Base-by-base conservation (phyloP, 2,329 filamentous ascomycete genomes). In the Tothia fuscella region DNA sequence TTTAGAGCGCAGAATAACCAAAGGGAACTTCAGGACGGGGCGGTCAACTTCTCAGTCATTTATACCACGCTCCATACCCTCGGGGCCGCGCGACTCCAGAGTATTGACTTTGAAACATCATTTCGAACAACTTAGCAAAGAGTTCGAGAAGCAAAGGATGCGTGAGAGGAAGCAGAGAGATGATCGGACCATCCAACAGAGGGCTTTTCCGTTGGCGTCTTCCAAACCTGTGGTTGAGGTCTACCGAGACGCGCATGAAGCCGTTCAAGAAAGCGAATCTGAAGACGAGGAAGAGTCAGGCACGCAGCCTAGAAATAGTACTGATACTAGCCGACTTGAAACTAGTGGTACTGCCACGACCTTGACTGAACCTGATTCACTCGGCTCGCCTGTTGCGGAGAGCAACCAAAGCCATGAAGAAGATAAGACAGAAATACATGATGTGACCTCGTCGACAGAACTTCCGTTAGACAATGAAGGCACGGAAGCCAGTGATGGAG, bases 221-320 rank as follows among this genome's bases (percentile, higher is more conserved):
- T 93, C 89, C n/a, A 91, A 88, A 53, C 88, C 91, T 5, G 89
- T 93, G 46, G 88, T 98, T 13, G 85, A 96, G 59, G 87, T 98
- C 6, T 98, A 96, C 57, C 82, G 84, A 50, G 86, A 94, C 58
- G 85, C 94, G 4, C 80, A 88, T 44, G 87, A 95, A 59, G 91
- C 93, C 16, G 88, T 95, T 9, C 82, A 87, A 50, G 87, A 93
- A 55, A 74, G 76, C 38, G 77, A 77, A 12, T 73, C 75, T 13
- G 73, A 70, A 1, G 75, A 81, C 32, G 81, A 86, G 41, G 77
- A 81, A 4, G 57, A 56, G 22, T n/a, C n/a, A n/a, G 57, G 33
- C 24, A 17, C 33, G 14, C 14, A 53, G 5, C 56, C 57, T 6
- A 56, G 51, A 12, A 42, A 46, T 6, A 61, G 56, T 4, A 56